Base-by-base conservation (phyloP, 1,284 basidiomycete species). In the Ustilago bromivora region DNA sequence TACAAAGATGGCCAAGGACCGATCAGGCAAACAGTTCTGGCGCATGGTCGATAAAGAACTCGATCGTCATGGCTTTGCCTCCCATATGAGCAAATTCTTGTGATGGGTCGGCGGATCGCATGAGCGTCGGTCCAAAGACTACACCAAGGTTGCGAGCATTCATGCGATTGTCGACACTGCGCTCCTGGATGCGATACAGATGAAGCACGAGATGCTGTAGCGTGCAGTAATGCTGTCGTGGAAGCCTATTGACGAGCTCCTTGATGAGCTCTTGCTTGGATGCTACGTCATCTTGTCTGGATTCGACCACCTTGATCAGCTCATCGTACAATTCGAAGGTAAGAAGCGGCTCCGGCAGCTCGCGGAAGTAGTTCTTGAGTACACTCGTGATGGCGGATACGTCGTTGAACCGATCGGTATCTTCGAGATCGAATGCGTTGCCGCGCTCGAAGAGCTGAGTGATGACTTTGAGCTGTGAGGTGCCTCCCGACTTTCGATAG, bases 11-110 rank as follows among this genome's bases (percentile, higher is more conserved):
- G 7, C 10, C 46, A 49, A 28, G n/a, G 28, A 31, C 46, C 5
- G 4, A 8, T 51, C n/a, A 75, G 31, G 46, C 56, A 23, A 76
- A 76, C 15, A 76, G 61, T 12, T 76, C 65, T 0, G 57, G 73
- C 4, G 73, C 73, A 40, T 76, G 61, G 12, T 76, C 73, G 51
- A 76, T 76, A 28, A 67, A 76, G 58, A 68, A 81, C 38, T 86
- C 82, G 65, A 85, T 89, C 77, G 93, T 92, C 75, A 96, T 90
- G 11, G 95, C 94, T 87, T 96, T 98, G 71, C 94, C 94, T 12
- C 94, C 95, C 94, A 96, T 96, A 85, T 98, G 95, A 73, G 92
- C 93, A 88, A 98, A 98, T 87, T 98, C 96, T 40, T 93, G 91
- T 43, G 90, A 89, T 6, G 93, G 92, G 84, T 96, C 93, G 38